A percentile compares a stretch with the other conserved stretches of the same genome.
These are phyloP conservation scores for Berkeleyomyces rouxiae DNA, from an alignment of 2,329 filamentous ascomycete species.

Conservation along the genomic window DNA sequence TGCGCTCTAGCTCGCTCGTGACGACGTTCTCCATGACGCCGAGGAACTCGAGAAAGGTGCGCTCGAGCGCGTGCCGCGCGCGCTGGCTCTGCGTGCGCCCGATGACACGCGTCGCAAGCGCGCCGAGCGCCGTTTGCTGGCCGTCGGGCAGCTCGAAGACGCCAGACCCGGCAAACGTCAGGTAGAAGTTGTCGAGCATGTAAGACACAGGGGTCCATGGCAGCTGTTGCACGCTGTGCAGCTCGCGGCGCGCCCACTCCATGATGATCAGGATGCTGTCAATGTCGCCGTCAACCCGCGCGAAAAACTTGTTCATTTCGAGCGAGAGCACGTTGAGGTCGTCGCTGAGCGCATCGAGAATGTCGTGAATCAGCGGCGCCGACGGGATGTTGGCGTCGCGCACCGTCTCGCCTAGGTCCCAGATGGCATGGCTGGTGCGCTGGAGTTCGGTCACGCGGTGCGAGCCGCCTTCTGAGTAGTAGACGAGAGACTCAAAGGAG, in stretches of 20 bases:
- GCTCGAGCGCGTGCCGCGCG: slow-evolving; percentile 63
- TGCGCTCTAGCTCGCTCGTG: slow-evolving; percentile 65
- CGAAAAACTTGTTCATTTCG: slow-evolving; percentile 82
- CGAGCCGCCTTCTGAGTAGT: slow-evolving; percentile 81
- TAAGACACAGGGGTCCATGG: slow-evolving; percentile 44
- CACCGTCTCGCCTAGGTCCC: slow-evolving; percentile 85
- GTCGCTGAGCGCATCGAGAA: slow-evolving; percentile 73
- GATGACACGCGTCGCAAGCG: slow-evolving; percentile 54
- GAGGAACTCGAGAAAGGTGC: slow-evolving; percentile 78
- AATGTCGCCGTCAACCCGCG: slow-evolving; percentile 82
- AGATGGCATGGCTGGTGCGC: slow-evolving; percentile 82
- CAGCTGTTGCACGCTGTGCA: slow-evolving; percentile 48
- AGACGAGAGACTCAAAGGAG: slow-evolving; percentile 85
- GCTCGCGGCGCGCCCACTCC: slow-evolving; percentile 85
- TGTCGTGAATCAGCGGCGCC: slow-evolving; percentile 66
- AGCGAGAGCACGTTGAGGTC: slow-evolving; percentile 69
- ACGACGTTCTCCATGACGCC: slow-evolving; percentile 79
- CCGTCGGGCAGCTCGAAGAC: slow-evolving; percentile 38
- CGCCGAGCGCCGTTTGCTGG: slow-evolving; percentile 50
- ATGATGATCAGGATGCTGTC: slow-evolving; percentile 86
- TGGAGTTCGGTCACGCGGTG: slow-evolving; percentile 76
- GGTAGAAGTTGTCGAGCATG: slow-evolving; percentile 71
- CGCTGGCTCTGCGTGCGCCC: slow-evolving; percentile 68
- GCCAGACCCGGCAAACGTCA: slow-evolving; percentile 48
- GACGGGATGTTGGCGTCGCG: slow-evolving; percentile 82